Base-by-base conservation (phyloP, 2,329 filamentous ascomycete genomes). In the Penicillium aurantiogriseum region DNA sequence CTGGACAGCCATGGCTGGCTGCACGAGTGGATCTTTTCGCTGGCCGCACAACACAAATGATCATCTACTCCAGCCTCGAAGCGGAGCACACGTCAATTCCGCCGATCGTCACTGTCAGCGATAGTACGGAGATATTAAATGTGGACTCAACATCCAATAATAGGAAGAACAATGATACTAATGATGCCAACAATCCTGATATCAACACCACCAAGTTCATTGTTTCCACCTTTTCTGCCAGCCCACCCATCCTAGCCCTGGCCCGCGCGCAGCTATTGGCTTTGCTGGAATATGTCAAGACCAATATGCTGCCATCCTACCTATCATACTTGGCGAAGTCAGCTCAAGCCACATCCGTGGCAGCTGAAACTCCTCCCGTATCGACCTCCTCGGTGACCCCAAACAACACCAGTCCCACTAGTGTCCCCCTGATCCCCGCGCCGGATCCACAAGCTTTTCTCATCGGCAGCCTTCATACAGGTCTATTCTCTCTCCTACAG, bases 61-160 rank as follows among this genome's bases (percentile, higher is more conserved):
- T 72, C 64, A 29, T 76, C 19, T 79, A 76, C 56, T 77, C 74
- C 25, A 77, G 71, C 53, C 69, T 77, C 4, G 76, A 79, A 61
- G 61, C 59, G 25, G 61, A 64, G 29, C 53, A 58, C 57, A 64
- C 64, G 54, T 65, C 59, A 59, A 61, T 55, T 31, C 39, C 53
- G 49, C 58, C 54, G 55, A 64, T 66, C 64, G 47, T 21, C 52
- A 27, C 60, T 43, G 31, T 57, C 59, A 51, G 51, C 51, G 38
- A 31, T 25, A 46, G 40, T 33, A 13, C 15, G 45, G 27, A 54
- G 13, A 38, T 7, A 55, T 55, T 51, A 55, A 55, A 23, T 23
- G 53, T 55, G 53, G 44, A 42, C 42, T 38, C 46, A 21, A 36
- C 42, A 27, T 50, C 56, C 46, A 60, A 46, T 39, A 47, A 56